Evolutionary conservation across 2,329 filamentous ascomycete genomes (phyloP), one percentile per base, ranked within the genome.

Genomic region (Penicillium hesseltinei): DNA sequence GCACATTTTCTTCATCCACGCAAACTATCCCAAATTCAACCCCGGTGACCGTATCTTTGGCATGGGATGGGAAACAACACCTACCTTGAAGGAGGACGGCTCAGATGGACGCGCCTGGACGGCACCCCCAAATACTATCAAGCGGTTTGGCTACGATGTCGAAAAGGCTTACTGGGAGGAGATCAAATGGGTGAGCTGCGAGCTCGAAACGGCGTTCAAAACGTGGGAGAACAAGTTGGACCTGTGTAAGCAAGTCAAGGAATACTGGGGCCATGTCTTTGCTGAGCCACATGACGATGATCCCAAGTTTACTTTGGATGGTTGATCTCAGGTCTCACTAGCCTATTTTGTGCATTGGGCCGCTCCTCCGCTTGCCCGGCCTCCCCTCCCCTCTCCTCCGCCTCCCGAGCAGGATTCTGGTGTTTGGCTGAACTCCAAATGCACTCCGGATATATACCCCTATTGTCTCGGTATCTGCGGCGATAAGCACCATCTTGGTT

Each of bases 21-120:
- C 74, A 25, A 75, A 77, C 53, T 71, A 75, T 44, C 75, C 75
- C 27, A 77, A 77, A 54, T 74, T 78, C 50, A 75, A 77, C 43
- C 75, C 75, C 0, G 67, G 68, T 5, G 73, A 73, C 44, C 69
- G 72, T 11, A 65, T 77, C 3, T 77, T 76, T 49, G 75, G 74
- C 8, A 60, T 67, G 40, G 65, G 68, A 4, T 76, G 69, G 64
- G 75, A 76, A 46, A 74, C 71, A 3, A 65, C 69, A 1, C 75
- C 75, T 23, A 74, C 72, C 0, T 55, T 73, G 7, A 69, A 72
- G 19, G 55, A 72, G 4, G 72, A 76, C 43, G 74, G 72, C 15
- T 66, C 67, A 1, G 72, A 71, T 29, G 67, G 69, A 49, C 71
- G 73, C 17, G 72, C 72, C 43, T 77, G 75, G 75, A 70, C 67